Evolutionary conservation across 2,329 filamentous ascomycete genomes (phyloP), one percentile per base, ranked within the genome.

Genomic region (Trichoderma sp.): DNA sequence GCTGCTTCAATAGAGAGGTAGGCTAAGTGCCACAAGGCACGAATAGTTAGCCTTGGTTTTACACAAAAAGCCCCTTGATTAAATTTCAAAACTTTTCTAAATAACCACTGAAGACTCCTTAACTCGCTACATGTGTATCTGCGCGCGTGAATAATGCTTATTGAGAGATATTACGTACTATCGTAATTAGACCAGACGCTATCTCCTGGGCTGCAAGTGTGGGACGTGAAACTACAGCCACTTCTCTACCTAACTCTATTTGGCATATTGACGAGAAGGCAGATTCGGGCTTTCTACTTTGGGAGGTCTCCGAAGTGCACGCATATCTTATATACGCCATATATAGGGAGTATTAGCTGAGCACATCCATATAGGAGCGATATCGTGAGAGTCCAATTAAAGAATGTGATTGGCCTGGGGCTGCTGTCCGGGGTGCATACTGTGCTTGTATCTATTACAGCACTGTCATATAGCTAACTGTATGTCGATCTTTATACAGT

Each of bases 21-120:
- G 62, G 35, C 31, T 35, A 21, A 21, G 37, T 66, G 63, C 64
- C 55, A 52, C 55, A 52, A 52, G 64, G 62, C 62, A 43, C 62
- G 21, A 58, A 33, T 27, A n/a, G 56, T 57, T 43, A 47, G 27
- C 40, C 21, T 43, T n/a, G 40, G 8, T 8, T n/a, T 63, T 47
- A 66, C 27, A 10, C 37, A 58, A 56, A 64, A 55, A 31, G 10
- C 35, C 61, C 61, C n/a, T 62, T 61, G 40, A 35, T 24, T 35
- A 64, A 64, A 65, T 56, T 33, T 11, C 43, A 56, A 65, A 65
- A 2, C 7, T 14, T n/a, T 13, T 47, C 35, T 14, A 16, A 53
- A 56, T 35, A 57, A 49, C n/a, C 43, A 47, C n/a, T 35, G 19
- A 43, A 55, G 21, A 40, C 49, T 43, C 31, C 14, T 37, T 33